Evolutionary conservation across 176 grass and related monocot genomes (phyloP), one percentile per base, ranked within the genome.

Genomic region (Tuctoria greenei): DNA sequence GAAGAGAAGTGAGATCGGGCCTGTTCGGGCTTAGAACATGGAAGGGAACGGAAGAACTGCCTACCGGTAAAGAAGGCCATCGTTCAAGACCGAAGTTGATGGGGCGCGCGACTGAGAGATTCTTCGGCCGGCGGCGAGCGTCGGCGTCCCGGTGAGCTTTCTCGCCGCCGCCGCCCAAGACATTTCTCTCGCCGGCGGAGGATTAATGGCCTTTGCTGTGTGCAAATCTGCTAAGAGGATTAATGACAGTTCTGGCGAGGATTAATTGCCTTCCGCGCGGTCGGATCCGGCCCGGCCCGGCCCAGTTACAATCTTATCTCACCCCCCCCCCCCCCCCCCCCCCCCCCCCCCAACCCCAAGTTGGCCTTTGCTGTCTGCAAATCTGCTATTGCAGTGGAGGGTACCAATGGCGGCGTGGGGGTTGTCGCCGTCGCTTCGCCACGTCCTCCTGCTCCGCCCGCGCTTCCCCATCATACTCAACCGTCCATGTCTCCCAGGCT

Each of bases 371-470:
- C 18, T 51, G 1, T 7, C 49, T 20, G 45, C 45, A 20, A 51
- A 51, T 51, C 47, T 54, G 51, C 51, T 54, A 21, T 21, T 10
- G 20, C 51, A 9, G 46, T 49, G 46, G 46, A 49, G 18, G 71
- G 52, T 12, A 60, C 26, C 24, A 26, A 75, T 75, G 73, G 73
- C 57, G 57, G 56, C 41, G 58, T 45, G 26, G 41, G 14, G 18
- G 61, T 10, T 10, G 64, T 51, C 74, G 20, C 47, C 72, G 41
- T 64, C 84, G 61, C 87, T 83, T 10, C 61, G 72, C 27, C 78
- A 74, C 83, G 73, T 74, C 27, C 83, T 77, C 50, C 80, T 73
- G 6, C 82, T 85, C 62, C 76, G 57, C 55, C 86, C 58, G 69
- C 69, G 77, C 62, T 28, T 86, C 14, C 52, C 65, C 27, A 39